Evolutionary conservation across 345 rosid species (phyloP).

Genomic region (Citrus inodora): DNA sequence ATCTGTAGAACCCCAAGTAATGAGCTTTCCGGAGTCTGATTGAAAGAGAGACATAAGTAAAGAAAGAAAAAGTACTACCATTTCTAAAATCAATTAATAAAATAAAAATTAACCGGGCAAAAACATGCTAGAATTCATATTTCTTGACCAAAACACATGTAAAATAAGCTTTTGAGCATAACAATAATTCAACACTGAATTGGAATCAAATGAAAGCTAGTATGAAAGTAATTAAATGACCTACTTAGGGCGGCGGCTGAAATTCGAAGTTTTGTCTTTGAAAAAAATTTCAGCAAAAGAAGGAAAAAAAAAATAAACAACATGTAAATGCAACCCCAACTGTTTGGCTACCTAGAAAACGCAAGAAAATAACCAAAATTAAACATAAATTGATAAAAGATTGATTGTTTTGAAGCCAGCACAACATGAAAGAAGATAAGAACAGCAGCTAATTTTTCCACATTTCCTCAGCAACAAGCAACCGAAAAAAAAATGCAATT

Average conservation of each 20-base stretch:
- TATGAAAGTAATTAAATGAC: not conserved
- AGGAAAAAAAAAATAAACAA: not conserved
- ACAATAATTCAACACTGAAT: not conserved
- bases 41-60: not conserved
- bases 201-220: not conserved
- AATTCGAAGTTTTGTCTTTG: not conserved
- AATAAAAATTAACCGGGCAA: not conserved
- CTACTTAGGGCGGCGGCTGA: too few relatives aligned
- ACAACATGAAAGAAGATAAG: not conserved
- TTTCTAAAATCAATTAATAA: not conserved
- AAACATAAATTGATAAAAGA: not conserved
- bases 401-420: not conserved
- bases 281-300: not conserved
- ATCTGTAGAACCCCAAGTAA: constrained; percentile 99
- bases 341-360: not conserved
- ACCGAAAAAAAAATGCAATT: not conserved
- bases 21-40: constrained; percentile 89
- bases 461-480: not conserved
- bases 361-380: not conserved
- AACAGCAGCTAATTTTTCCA: too few relatives aligned
- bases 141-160: too few relatives aligned
- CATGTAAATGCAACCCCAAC: not conserved
- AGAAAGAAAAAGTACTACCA: not conserved
- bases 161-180: not conserved
- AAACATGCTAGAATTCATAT: not conserved